These are phyloP conservation scores for Scheffersomyces cryptocercus DNA, from an alignment of 1,139 yeast genomes.

Conservation along the genomic window DNA sequence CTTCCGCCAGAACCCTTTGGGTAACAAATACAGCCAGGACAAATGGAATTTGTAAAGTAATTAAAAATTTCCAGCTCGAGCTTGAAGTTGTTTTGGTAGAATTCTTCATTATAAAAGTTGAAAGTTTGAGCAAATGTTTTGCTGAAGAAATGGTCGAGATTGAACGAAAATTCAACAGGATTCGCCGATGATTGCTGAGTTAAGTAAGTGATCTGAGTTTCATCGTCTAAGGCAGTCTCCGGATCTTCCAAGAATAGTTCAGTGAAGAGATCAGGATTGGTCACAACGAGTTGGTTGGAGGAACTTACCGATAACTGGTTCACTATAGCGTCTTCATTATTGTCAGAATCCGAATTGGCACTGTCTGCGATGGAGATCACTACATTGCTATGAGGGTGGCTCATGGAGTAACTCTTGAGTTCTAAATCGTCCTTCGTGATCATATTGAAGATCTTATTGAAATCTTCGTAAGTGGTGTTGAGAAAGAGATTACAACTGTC, in stretches of 20 bases:
- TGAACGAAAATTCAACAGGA: background rate
- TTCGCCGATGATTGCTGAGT: background rate
- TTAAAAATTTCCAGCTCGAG: conserved; percentile 22
- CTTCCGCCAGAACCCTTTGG: conserved; percentile 9
- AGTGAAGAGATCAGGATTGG: background rate
- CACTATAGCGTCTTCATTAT: no score
- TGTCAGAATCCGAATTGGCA: background rate
- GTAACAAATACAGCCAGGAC: conserved; percentile 37
- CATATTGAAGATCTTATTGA: conserved; percentile 7
- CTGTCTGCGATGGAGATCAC: background rate
- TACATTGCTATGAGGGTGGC: background rate
- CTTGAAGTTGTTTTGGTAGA: conserved; percentile 6
- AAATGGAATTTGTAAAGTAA: conserved; percentile 31
- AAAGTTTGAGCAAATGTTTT: conserved; percentile 4
- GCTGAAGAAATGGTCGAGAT: conserved; percentile 5
- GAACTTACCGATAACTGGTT: background rate
- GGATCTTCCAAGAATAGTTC: background rate
- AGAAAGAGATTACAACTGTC: conserved; percentile 18
- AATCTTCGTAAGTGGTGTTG: conserved; percentile 24
- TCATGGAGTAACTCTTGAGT: background rate
- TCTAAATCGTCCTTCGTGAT: conserved; percentile 4
- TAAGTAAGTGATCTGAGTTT: background rate
- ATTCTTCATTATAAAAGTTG: conserved; percentile 6
- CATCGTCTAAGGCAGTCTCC: background rate
- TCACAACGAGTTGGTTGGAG: background rate